A percentile compares a stretch with the other conserved stretches of the same genome.
phyloP scores from a whole-genome alignment of 73 alveolate species.

The Tetrahymena elliotti region DNA sequence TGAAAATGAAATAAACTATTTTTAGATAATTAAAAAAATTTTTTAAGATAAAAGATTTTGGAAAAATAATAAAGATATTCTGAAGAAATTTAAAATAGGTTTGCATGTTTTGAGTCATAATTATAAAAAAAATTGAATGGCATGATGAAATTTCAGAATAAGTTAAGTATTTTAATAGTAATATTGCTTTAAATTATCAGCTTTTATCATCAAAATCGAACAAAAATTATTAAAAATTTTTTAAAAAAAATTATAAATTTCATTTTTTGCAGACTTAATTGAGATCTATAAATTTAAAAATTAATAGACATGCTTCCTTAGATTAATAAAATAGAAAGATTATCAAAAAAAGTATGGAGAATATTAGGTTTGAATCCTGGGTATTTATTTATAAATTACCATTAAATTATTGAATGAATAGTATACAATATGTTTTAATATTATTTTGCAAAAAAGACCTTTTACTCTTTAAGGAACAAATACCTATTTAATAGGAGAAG shows the following conservation, averaged over 20 bases:
- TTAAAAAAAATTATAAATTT: no score
- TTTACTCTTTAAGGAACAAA: slow-evolving; percentile 56
- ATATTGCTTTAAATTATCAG: neutral
- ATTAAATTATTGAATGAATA: no score
- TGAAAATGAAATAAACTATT: no score
- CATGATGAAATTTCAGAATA: neutral
- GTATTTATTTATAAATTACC: no score
- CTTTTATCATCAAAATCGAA: neutral
- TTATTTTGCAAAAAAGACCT: neutral
- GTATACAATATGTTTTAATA: neutral
- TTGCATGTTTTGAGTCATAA: neutral
- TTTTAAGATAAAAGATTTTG: no score
- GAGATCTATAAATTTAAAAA: no score
- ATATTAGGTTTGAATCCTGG: neutral
- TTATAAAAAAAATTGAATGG: no score
- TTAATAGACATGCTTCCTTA: neutral
- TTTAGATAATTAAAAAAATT: no score
- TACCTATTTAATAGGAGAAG: slow-evolving; percentile 52
- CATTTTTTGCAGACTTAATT: no score
- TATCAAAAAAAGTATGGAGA: neutral
- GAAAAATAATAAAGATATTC: neutral
- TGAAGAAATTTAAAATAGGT: no score
- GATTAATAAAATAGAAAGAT: neutral
- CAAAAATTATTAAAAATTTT: no score
- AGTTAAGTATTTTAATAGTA: neutral